Evolutionary conservation across 2,329 filamentous ascomycete genomes (phyloP), one percentile per base, ranked within the genome.

Genomic region (Nothomitra cinnamomea): DNA sequence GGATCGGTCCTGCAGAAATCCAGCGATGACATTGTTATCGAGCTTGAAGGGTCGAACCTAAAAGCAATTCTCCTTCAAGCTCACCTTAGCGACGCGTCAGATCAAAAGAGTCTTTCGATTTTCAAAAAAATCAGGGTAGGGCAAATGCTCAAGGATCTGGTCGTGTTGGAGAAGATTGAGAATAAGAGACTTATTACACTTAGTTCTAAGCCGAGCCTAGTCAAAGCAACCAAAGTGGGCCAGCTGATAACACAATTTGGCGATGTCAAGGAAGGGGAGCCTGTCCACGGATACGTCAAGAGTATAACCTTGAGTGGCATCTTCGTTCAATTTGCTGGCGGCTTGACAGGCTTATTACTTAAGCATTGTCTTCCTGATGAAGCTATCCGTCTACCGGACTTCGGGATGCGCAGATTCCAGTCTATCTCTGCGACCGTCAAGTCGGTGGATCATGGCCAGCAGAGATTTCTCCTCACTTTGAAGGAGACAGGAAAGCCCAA

Each of bases 301-400:
- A 94, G 92, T 61, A 83, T 95, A 52, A 89, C 87, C 0, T 70
- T 78, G 1, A 85, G 83, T 7, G 87, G 85, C 43, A 74, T 89
- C 10, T 96, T 95, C 61, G 78, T 95, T n/a, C 83, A 94, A 62
- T 95, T 95, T 65, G 80, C 82, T 41, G 84, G 82, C 60, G 80
- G 78, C 35, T 69, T 94, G 17, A 84, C 80, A 47, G 90, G 86
- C 13, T 70, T 95, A 42, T 71, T 95, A 28, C 87, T 88, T 38
- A 90, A 86, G 67, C 79, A 79, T 19, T 81, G 88, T 61, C 72
- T 98, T 49, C 74, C 83, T 1, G 73, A 79, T n/a, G 85, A 87
- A 38, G 77, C 78, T 58, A 75, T 80, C 48, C 70, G 73, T 12
- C 73, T 83, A 58, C 76, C 82, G 2, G 78, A 85, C 54, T 96